Conservation (phyloP, 1,284 basidiomycete genomes). For the Pholiota adiposa region DNA sequence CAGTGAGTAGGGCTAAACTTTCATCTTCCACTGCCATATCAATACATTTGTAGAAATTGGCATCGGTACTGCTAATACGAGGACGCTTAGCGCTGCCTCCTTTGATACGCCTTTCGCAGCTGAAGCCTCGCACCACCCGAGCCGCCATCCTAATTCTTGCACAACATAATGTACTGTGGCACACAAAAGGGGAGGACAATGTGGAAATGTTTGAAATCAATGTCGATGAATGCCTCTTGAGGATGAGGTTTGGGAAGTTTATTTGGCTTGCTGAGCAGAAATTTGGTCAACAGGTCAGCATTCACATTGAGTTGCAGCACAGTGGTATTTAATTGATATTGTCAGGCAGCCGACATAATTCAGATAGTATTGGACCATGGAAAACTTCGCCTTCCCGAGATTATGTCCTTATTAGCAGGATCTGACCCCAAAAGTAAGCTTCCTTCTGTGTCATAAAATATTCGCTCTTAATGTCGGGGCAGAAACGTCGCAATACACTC, state of each 20-base stretch:
- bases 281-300: conserved; percentile 71
- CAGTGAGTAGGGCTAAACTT: conserved; percentile 52
- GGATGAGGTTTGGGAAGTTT: conserved; percentile 80
- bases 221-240: conserved; percentile 76
- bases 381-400: conserved; percentile 79
- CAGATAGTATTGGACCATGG: conserved; percentile 83
- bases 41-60: conserved; percentile 62
- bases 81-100: conserved; percentile 81
- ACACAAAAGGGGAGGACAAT: conserved; percentile 75
- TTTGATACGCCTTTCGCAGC: conserved; percentile 68
- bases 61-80: conserved; percentile 80
- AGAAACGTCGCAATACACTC: conserved; percentile 59
- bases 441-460: neutral
- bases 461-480: conserved; percentile 9
- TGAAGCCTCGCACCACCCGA: conserved; percentile 71
- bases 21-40: neutral
- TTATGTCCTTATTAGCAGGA: conserved; percentile 58
- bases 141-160: conserved; percentile 83
- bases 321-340: conserved; percentile 1
- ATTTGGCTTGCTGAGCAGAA: conserved; percentile 74
- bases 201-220: conserved; percentile 82
- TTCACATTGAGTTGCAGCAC: neutral
- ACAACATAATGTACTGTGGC: conserved; percentile 92
- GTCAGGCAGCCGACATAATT: conserved; percentile 75
- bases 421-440: conserved; percentile 62